Evolutionary conservation across 441 rosid genomes (phyloP).

Genomic region (Gossypium davidsonii): DNA sequence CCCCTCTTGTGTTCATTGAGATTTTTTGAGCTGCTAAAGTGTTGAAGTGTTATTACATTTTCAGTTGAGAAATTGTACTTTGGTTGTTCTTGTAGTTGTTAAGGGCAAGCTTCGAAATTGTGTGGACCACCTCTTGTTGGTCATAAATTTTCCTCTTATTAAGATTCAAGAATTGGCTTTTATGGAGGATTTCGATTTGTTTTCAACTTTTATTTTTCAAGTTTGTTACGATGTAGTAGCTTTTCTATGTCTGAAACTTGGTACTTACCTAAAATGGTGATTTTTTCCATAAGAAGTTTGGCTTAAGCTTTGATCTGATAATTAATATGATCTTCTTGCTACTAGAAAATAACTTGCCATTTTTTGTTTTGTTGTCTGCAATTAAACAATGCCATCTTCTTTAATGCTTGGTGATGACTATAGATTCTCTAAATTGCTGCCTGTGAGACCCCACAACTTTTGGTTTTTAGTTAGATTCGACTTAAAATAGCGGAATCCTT

Average conservation of each 20-base stretch:
- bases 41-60: neutral
- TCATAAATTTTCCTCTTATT: neutral
- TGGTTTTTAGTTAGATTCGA: slow-evolving; percentile 10
- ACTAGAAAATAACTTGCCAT: neutral
- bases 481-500: neutral
- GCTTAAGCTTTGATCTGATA: neutral
- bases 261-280: neutral
- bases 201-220: neutral
- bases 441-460: slow-evolving; percentile 7
- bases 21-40: slow-evolving; percentile 6
- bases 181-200: slow-evolving; percentile 6
- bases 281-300: neutral
- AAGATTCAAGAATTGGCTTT: neutral
- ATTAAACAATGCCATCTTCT: slow-evolving; percentile 4
- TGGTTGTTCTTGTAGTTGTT: neutral
- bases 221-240: neutral
- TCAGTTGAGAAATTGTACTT: neutral
- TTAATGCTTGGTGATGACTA: neutral
- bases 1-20: neutral
- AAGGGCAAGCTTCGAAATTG: neutral
- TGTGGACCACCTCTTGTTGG: slow-evolving; percentile 4
- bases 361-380: neutral
- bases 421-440: neutral
- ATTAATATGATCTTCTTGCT: neutral
- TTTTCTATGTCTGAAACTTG: neutral